Percentiles rank a stretch among this genome's conserved stretches.
Evolutionary conservation across 192 early-diverging fungal species (phyloP).

Genomic region (Coemansia sp.): DNA sequence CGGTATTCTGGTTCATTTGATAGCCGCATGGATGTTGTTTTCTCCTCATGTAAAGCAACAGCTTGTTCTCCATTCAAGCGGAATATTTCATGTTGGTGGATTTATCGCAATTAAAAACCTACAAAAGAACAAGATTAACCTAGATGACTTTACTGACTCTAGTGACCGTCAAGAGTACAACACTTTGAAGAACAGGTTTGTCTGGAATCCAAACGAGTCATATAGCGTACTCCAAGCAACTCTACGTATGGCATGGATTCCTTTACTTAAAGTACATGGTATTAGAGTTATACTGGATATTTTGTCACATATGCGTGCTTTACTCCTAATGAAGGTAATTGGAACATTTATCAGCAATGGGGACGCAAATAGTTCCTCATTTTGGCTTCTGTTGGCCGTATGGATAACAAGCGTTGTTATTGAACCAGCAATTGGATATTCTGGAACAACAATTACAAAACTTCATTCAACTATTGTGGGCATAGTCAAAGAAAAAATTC

Average conservation of each 20-base stretch:
- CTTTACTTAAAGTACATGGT: not conserved
- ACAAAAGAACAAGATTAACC: not conserved
- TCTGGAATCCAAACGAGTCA: not conserved
- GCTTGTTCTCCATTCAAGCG: not conserved
- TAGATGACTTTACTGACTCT: not conserved
- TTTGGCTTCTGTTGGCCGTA: not conserved
- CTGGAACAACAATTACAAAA: not conserved
- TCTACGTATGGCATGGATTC: not conserved
- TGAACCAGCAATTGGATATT: not conserved
- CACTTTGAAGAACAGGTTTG: not conserved
- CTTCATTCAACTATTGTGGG: not conserved
- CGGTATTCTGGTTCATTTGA: not conserved
- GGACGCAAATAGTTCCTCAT: not conserved
- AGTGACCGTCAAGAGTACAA: not conserved
- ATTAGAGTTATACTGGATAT: not conserved
- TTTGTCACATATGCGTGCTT: not conserved
- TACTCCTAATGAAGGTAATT: not conserved
- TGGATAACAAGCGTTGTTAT: not conserved
- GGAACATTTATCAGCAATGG: not conserved
- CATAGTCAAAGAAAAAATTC: not conserved
- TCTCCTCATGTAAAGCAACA: not conserved
- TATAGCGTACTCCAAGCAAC: not conserved
- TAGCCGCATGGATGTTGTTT: not conserved
- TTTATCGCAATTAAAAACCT: not conserved
- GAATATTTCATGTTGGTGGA: not conserved